Conservation (phyloP, 2,329 filamentous ascomycete species). For the Phyllosticta citrichinensis region DNA sequence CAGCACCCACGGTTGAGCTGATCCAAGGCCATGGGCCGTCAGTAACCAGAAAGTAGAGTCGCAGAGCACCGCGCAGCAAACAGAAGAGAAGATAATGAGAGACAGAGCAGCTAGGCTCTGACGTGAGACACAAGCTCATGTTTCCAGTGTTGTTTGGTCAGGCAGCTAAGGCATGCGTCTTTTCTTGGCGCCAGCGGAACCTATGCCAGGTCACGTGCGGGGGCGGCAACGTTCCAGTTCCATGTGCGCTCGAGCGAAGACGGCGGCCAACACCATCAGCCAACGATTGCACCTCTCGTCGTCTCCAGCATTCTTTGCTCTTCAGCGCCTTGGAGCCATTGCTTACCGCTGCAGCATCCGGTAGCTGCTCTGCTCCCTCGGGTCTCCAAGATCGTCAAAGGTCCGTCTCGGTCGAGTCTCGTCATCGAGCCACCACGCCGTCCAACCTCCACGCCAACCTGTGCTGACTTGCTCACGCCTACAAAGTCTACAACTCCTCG, state of each 20-base stretch:
- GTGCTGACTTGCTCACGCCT: slow-evolving; percentile 5
- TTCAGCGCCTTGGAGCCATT: slow-evolving; percentile 4
- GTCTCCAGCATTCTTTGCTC: slow-evolving; percentile 9
- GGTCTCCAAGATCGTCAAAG: background rate
- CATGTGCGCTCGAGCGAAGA: background rate
- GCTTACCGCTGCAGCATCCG: slow-evolving; percentile 1
- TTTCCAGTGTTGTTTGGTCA: background rate
- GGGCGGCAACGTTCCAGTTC: background rate
- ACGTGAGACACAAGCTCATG: no score
- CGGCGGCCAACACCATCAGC: background rate
- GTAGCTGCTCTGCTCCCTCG: slow-evolving; percentile 2
- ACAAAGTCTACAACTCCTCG: background rate
- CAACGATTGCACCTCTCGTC: background rate
- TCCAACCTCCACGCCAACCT: background rate
- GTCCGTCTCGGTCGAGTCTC: slow-evolving; percentile 9
- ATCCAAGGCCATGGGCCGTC: background rate
- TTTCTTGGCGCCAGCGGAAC: background rate
- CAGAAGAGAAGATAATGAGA: background rate
- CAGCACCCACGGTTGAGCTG: background rate
- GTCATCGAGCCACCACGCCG: slow-evolving; percentile 9
- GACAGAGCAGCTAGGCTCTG: no score
- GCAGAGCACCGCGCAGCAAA: background rate
- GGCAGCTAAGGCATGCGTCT: background rate
- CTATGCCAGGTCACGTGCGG: background rate
- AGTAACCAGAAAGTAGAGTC: background rate